These are phyloP conservation scores for Mycena epipterygia DNA, from an alignment of 768 basidiomycete genomes.

Conservation along the genomic window DNA sequence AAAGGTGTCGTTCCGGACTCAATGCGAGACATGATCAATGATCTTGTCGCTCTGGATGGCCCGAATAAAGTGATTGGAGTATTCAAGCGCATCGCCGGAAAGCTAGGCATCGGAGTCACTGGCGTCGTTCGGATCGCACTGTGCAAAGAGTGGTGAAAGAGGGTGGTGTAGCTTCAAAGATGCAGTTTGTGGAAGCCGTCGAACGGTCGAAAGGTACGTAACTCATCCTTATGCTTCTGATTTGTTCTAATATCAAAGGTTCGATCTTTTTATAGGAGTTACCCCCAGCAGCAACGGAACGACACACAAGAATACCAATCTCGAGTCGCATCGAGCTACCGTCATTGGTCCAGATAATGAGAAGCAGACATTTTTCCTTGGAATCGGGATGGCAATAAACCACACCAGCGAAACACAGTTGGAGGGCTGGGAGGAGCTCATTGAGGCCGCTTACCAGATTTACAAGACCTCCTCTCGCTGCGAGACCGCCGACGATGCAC, in stretches of 20 bases:
- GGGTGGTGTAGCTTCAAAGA: slow-evolving; percentile 1
- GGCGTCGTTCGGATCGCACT: slow-evolving; percentile 5
- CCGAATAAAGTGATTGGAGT: slow-evolving; percentile 8
- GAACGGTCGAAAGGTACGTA: slow-evolving; percentile 10
- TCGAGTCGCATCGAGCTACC: slow-evolving; percentile 26
- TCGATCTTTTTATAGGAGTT: slow-evolving; percentile 15
- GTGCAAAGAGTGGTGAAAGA: slow-evolving; percentile 13
- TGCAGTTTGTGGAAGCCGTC: slow-evolving; percentile 16
- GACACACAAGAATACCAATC: slow-evolving; percentile 33
- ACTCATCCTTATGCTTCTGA: neutral
- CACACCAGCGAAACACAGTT: slow-evolving; percentile 43
- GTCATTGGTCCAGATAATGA: neutral
- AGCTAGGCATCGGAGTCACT: neutral
- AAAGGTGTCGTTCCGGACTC: slow-evolving; percentile 14
- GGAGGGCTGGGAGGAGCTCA: slow-evolving; percentile 31
- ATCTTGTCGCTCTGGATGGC: slow-evolving; percentile 23
- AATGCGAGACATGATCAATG: slow-evolving; percentile 8
- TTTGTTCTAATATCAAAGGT: neutral
- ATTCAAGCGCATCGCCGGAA: slow-evolving; percentile 2
- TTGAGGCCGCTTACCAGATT: slow-evolving; percentile 10
- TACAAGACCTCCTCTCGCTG: neutral
- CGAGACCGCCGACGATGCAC: neutral
- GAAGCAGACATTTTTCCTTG: slow-evolving; percentile 3
- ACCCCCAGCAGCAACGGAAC: slow-evolving; percentile 38
- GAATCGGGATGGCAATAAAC: slow-evolving; percentile 21